These are phyloP conservation scores for Rhodamnia rubescens DNA, from an alignment of 345 rosid genomes.

Conservation along the genomic window DNA sequence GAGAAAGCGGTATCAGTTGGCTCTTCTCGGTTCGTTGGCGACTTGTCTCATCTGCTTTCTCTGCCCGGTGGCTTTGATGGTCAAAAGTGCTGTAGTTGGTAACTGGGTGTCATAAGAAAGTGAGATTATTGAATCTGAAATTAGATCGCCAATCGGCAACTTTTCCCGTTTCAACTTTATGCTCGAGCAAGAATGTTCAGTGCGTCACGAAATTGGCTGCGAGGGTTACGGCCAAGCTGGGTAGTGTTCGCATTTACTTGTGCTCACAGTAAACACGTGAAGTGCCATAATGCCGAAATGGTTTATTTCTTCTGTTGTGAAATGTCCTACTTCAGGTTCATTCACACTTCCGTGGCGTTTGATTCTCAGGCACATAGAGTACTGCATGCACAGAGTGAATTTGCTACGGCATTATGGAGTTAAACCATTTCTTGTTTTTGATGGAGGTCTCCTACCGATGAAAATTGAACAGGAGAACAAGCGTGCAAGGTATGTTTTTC, in stretches of 20 bases:
- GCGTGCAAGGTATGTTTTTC: conserved; percentile 64
- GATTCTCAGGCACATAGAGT: conserved; percentile 61
- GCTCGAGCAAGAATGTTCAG: background rate
- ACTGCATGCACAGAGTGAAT: conserved; percentile 93
- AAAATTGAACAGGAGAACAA: conserved; percentile 95
- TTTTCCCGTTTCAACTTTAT: background rate
- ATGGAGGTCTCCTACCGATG: conserved; percentile 91
- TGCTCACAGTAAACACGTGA: background rate
- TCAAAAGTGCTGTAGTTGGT: background rate
- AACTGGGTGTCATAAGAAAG: background rate
- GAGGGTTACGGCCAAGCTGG: background rate
- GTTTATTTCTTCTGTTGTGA: background rate
- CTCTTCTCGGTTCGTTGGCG: background rate
- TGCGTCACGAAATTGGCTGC: background rate
- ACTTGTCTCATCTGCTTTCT: background rate
- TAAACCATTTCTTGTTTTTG: conserved; percentile 81
- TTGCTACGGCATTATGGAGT: conserved; percentile 75
- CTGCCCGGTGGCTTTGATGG: background rate
- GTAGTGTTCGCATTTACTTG: background rate
- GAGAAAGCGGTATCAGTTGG: background rate
- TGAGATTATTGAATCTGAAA: background rate
- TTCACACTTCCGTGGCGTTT: background rate
- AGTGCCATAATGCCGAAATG: background rate
- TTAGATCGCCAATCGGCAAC: background rate
- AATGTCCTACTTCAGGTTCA: background rate